phyloP scores from a whole-genome alignment of 352 stramenopile species.

The Thalassiosira delicatula region DNA sequence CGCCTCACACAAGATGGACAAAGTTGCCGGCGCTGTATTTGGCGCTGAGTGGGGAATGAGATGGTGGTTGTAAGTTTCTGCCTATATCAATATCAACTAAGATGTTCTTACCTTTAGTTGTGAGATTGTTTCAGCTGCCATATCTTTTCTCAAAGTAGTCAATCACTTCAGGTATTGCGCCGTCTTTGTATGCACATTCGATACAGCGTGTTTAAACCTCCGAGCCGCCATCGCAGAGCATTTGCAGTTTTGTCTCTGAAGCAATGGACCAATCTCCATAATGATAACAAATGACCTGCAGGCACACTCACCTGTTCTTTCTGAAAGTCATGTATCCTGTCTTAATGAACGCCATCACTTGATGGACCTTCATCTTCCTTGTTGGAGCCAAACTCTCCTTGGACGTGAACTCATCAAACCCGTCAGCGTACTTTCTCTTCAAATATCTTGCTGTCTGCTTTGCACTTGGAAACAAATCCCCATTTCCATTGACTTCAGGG shows the following conservation, averaged over 20 bases:
- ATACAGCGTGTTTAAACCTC: background rate
- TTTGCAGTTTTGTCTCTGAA: slow-evolving; percentile 1
- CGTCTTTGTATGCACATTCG: background rate
- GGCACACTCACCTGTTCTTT: background rate
- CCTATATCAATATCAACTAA: no score
- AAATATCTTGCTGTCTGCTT: slow-evolving; percentile 5
- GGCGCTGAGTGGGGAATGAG: no score
- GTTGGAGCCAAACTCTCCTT: background rate
- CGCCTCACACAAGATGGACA: background rate
- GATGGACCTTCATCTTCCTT: slow-evolving; percentile 12
- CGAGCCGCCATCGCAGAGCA: slow-evolving; percentile 16
- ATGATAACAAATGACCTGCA: slow-evolving; percentile 4
- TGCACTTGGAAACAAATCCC: no score
- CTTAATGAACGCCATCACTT: slow-evolving; percentile 6
- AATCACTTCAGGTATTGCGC: background rate
- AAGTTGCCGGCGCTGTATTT: no score
- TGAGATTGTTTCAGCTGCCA: slow-evolving; percentile 10
- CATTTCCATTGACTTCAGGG: no score
- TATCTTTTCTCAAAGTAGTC: slow-evolving; percentile 24
- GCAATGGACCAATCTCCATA: slow-evolving; percentile 14
- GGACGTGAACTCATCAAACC: background rate
- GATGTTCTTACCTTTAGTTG: no score
- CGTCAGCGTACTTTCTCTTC: background rate
- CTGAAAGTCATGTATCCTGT: background rate
- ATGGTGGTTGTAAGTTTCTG: no score